Percentiles rank a stretch among this genome's conserved stretches.
Conservation (phyloP, 2,329 filamentous ascomycete genomes). For the Xylariaceae sp. region DNA sequence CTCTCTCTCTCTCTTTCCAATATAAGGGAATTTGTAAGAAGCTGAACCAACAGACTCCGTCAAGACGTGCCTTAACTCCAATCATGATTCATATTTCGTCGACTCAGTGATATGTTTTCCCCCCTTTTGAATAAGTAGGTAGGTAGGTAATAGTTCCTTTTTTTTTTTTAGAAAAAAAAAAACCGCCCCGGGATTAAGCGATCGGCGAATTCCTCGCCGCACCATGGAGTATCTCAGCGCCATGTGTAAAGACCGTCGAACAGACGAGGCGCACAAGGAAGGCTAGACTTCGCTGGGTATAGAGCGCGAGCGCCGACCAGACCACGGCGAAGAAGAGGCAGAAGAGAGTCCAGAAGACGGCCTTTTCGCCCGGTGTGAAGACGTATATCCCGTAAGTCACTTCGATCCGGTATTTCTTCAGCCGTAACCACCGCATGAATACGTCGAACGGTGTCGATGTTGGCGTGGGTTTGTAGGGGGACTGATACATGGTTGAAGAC, state of each 20-base stretch:
- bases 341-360: constrained; percentile 71
- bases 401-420: constrained; percentile 78
- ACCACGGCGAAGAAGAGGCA: constrained; percentile 65
- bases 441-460: constrained; percentile 20
- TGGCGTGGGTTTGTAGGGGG: constrained; percentile 13
- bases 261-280: constrained; percentile 43
- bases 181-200: constrained; percentile 7
- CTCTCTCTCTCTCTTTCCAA: too few relatives aligned
- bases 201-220: constrained; percentile 18
- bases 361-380: constrained; percentile 70
- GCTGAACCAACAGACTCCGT: too few relatives aligned
- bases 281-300: constrained; percentile 61
- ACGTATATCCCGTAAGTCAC: constrained; percentile 77
- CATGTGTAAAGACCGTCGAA: constrained; percentile 1
- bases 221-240: constrained; percentile 1
- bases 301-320: constrained; percentile 61
- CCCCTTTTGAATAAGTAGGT: too few relatives aligned
- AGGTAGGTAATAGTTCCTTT: background rate
- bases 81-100: too few relatives aligned
- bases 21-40: too few relatives aligned
- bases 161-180: background rate
- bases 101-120: too few relatives aligned
- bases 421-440: constrained; percentile 61
- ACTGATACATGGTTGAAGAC: constrained; percentile 11
- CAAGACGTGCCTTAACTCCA: too few relatives aligned